Evolutionary conservation across 805 yeast genomes (phyloP).

Genomic region (Wickerhamiella spandovensis): DNA sequence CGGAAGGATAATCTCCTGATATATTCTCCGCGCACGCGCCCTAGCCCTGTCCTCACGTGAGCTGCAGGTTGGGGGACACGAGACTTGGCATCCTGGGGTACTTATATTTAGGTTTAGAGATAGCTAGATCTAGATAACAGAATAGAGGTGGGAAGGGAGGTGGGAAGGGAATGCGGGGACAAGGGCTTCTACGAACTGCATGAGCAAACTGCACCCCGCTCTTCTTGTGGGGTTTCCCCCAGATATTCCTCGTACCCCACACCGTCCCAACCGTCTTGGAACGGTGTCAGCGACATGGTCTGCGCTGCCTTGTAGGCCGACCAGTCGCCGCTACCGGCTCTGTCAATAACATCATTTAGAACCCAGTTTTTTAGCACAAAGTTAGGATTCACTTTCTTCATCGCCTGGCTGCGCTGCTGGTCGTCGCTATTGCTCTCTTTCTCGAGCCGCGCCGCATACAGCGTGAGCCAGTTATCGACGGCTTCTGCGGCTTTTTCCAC

Average conservation of each 20-base stretch:
- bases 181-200: conserved; percentile 35
- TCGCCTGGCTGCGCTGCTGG: conserved; percentile 28
- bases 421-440: conserved; percentile 29
- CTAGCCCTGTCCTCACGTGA: neutral
- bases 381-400: conserved; percentile 50
- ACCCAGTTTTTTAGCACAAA: conserved; percentile 82
- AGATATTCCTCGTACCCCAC: conserved; percentile 45
- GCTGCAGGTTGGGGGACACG: neutral
- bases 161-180: no score
- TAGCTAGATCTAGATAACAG: no score
- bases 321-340: conserved; percentile 39
- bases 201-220: conserved; percentile 58
- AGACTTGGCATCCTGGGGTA: neutral
- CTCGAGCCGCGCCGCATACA: conserved; percentile 33
- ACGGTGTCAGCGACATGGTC: conserved; percentile 66
- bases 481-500: conserved; percentile 30
- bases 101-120: no score
- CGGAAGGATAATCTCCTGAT: neutral
- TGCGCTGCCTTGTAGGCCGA: conserved; percentile 44
- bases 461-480: conserved; percentile 40
- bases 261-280: conserved; percentile 36
- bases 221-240: conserved; percentile 37
- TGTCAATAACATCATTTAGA: conserved; percentile 63
- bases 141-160: no score
- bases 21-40: no score